Evolutionary conservation across 2,329 filamentous ascomycete species (phyloP), one percentile per base, ranked within the genome.

Genomic region (Fusarium gaditjirri): DNA sequence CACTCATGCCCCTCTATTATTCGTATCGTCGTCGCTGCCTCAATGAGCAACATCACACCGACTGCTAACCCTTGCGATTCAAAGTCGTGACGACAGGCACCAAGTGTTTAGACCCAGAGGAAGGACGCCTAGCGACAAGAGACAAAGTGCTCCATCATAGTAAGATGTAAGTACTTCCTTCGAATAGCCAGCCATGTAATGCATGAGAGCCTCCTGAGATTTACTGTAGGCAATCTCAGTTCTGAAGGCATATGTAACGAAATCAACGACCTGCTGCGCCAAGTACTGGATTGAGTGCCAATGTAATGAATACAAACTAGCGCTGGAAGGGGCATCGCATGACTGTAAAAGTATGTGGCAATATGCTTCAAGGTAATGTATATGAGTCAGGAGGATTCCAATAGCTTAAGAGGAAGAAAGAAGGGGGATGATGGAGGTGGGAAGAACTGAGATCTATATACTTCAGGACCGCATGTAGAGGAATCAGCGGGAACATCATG

Each of bases 301-400:
- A 19, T n/a, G 7, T 35, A 8, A 27, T 23, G 6, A 27, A 10
- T 49, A 29, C 29, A 36, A 1, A 42, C 25, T 19, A 25, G 27
- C 1, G 36, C 6, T 5, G 3, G 33, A 16, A 9, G 25, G 1
- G 2, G 2, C 2, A 27, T 11, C 31, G 3, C 2, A 31, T 21
- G 4, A 19, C 7, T 55, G 17, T 27, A 5, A 3, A 6, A 5
- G 0, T 5, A 8, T 16, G 19, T 12, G 8, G 16, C 8, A 21
- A 7, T 25, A 21, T 25, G n/a, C 7, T 35, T 27, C 11, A 9
- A 7, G 25, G n/a, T 17, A 16, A 33, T 39, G 29, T 39, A 19
- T 36, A 23, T 36, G 36, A 19, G n/a, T 7, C 9, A 23, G 11
- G 13, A 2, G 21, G 10, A 1, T 29, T 8, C 14, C 16, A 2